A percentile compares a stretch with the other conserved stretches of the same genome.
Conservation (phyloP, 169 alveolate genomes). For the Plasmodium adleri region DNA sequence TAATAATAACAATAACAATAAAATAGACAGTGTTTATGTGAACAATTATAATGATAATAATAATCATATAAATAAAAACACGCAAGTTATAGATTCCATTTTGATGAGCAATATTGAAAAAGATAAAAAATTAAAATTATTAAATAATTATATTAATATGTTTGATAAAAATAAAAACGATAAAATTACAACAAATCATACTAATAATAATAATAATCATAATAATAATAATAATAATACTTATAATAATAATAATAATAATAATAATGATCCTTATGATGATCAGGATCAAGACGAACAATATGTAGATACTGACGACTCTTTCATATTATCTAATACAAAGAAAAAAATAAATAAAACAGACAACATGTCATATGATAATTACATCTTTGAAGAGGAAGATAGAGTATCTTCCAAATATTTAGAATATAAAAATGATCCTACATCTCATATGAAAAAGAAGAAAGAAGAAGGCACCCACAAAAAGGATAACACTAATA, state of each 20-base stretch:
- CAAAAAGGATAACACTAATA: not conserved
- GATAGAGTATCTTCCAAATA: not conserved
- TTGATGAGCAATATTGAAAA: not conserved
- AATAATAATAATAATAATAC: no score
- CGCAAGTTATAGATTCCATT: not conserved
- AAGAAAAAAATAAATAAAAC: not conserved
- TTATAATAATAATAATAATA: no score
- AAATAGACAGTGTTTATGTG: not conserved
- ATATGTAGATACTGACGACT: no score
- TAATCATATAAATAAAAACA: not conserved
- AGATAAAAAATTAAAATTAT: constrained; percentile 6
- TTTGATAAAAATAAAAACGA: constrained; percentile 2
- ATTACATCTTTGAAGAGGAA: not conserved
- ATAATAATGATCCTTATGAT: no score
- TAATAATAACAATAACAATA: not conserved
- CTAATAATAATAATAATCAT: no score
- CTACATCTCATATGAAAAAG: not conserved
- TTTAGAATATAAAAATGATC: not conserved
- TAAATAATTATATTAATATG: not conserved
- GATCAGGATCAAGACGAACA: no score
- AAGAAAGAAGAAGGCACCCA: not conserved
- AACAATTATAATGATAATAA: not conserved
- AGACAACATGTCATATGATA: not conserved
- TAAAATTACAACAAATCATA: not conserved
- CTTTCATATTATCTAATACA: not conserved